Base-by-base conservation (phyloP, 2,329 filamentous ascomycete genomes). In the Cadophora gregata region DNA sequence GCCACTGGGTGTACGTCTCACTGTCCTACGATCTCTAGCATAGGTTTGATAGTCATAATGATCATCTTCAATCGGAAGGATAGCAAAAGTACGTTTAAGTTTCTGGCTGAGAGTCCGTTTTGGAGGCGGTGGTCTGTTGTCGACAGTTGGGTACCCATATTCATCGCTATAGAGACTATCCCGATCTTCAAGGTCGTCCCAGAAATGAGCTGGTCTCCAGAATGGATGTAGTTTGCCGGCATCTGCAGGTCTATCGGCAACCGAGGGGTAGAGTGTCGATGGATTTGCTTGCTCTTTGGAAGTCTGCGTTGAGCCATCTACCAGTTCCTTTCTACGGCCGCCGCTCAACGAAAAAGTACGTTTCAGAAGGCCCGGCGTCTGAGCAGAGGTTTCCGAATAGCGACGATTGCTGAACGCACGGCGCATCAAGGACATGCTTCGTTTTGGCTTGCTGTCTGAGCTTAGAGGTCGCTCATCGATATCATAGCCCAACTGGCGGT, bases 1-100 rank as follows among this genome's bases (percentile, higher is more conserved):
- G 1, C 87, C 87, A 70, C 86, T 89, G 4, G 84, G 80, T 7
- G 85, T 87, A 59, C 86, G 82, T 55, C 82, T 81, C 67, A 90
- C 87, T 1, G 84, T 88, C 29, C 86, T 82, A 4, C 86, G 83
- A 48, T 88, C 84, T 0, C 81, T 79, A 3, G 77, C 77, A 33
- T 79, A 72, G 1, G 71, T 74, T 29, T 74, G 74, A 59, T 79
- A 76, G 33, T 80, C 77, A 25, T 81, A 77, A 51, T 77, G 74
- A 36, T 81, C 78, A 27, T 82, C 79, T 55, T 81, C 77, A n/a
- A 81, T 70, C 0, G 88, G 87, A 58, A 89, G 73, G 31, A 89
- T 87, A 14, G 87, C 83, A 79, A 90, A 88, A 0, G 87, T 89
- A 42, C 81, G 80, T 77, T 85, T 77, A 21, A 77, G 55, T 31